Percentiles rank a stretch among this genome's conserved stretches.
Evolutionary conservation across 176 grass and related monocot species (phyloP).

Genomic region (Tillandsia fasciculata): DNA sequence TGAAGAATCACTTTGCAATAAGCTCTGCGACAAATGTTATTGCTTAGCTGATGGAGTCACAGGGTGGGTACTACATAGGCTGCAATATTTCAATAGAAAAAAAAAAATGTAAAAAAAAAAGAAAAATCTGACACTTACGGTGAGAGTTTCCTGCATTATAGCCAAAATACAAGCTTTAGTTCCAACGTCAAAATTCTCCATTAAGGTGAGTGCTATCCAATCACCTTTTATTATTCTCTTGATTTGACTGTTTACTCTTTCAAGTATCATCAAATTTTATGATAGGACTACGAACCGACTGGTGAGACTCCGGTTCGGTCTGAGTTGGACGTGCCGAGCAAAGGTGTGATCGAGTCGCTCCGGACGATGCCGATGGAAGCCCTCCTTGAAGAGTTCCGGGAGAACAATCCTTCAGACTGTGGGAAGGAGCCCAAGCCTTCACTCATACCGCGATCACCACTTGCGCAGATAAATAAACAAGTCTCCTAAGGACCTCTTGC

Average conservation of each 20-base stretch:
- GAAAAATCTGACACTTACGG: too few relatives aligned
- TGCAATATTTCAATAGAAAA: too few relatives aligned
- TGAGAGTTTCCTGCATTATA: too few relatives aligned
- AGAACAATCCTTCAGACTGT: conserved; percentile 73
- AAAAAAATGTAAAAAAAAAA: too few relatives aligned
- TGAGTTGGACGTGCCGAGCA: conserved; percentile 67
- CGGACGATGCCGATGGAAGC: conserved; percentile 80
- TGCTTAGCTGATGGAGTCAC: too few relatives aligned
- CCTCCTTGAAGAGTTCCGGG: conserved; percentile 64
- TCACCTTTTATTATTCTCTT: neutral
- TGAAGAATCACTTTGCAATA: too few relatives aligned
- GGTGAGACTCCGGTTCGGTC: conserved; percentile 74
- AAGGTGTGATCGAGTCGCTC: conserved; percentile 61
- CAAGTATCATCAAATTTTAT: neutral
- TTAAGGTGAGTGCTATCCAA: neutral
- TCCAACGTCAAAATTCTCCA: neutral
- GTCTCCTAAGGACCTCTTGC: neutral
- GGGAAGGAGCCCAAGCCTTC: conserved; percentile 54
- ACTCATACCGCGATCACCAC: conserved; percentile 78
- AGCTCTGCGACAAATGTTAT: too few relatives aligned
- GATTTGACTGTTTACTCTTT: neutral
- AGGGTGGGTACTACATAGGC: too few relatives aligned
- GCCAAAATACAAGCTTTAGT: neutral
- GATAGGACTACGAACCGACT: conserved; percentile 67
- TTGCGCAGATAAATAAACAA: conserved; percentile 44